Percentiles rank a stretch among this genome's conserved stretches.
Evolutionary conservation across 441 rosid genomes (phyloP).

Genomic region (Aleurites moluccanus): DNA sequence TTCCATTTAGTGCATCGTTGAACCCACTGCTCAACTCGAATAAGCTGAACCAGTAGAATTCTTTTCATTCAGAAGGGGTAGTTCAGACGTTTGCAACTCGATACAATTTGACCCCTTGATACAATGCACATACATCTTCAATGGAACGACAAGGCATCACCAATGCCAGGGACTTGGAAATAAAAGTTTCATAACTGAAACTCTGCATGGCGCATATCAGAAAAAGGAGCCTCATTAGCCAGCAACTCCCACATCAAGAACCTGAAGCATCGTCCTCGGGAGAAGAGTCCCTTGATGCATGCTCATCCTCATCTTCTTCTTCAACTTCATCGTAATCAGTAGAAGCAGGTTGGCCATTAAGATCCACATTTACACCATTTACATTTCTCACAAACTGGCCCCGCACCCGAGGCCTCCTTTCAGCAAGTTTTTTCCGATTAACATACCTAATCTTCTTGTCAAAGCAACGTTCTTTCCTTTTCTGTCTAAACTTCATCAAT

Average conservation of each 20-base stretch:
- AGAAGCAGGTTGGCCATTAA: conserved; percentile 72
- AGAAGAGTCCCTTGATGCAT: conserved; percentile 63
- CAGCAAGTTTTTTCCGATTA: conserved; percentile 86
- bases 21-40: conserved; percentile 11
- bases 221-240: conserved; percentile 8
- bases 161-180: not conserved
- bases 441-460: conserved; percentile 95
- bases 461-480: conserved; percentile 89
- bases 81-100: not conserved
- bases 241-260: conserved; percentile 25
- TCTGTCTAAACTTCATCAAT: conserved; percentile 82
- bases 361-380: conserved; percentile 78
- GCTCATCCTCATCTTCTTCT: conserved; percentile 60
- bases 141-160: not conserved
- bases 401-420: conserved; percentile 95
- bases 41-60: not conserved
- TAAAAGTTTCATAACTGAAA: conserved; percentile 17
- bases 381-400: conserved; percentile 95
- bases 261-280: conserved; percentile 57
- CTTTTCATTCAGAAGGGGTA: not conserved
- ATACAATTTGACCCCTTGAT: not conserved
- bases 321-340: conserved; percentile 77
- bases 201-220: not conserved
- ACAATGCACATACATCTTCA: not conserved
- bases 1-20: conserved; percentile 9